phyloP scores from a whole-genome alignment of 2,329 filamentous ascomycete genomes.

The Exophiala calicioides region DNA sequence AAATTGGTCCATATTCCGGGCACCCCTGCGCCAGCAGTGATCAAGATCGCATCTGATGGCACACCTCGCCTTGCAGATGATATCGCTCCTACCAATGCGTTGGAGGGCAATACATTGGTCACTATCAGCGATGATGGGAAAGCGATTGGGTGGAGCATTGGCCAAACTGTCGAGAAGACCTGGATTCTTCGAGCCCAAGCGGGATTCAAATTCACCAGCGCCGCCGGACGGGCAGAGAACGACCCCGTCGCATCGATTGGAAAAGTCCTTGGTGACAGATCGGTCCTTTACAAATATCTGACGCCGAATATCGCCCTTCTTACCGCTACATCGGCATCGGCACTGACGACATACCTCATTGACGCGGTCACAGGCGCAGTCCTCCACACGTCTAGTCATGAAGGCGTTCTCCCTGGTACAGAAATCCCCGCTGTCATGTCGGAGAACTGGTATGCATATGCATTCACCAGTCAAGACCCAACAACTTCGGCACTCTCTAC shows the following conservation, averaged over 20 bases:
- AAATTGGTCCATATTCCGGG: slow-evolving; percentile 26
- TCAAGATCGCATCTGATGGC: slow-evolving; percentile 42
- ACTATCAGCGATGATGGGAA: slow-evolving; percentile 44
- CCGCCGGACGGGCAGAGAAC: slow-evolving; percentile 69
- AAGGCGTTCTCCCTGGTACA: slow-evolving; percentile 71
- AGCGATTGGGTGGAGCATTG: slow-evolving; percentile 45
- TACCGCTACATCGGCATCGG: slow-evolving; percentile 64
- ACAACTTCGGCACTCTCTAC: slow-evolving; percentile 69
- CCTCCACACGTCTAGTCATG: slow-evolving; percentile 69
- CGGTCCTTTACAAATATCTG: slow-evolving; percentile 96
- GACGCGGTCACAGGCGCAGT: slow-evolving; percentile 84
- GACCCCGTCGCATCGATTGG: slow-evolving; percentile 95
- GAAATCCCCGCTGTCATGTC: slow-evolving; percentile 76
- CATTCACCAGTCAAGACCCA: slow-evolving; percentile 58
- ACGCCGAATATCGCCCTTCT: slow-evolving; percentile 83
- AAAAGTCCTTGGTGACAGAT: slow-evolving; percentile 84
- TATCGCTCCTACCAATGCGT: slow-evolving; percentile 28
- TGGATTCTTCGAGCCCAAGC: slow-evolving; percentile 74
- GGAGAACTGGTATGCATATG: slow-evolving; percentile 95
- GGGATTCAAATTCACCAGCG: slow-evolving; percentile 67
- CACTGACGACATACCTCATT: slow-evolving; percentile 73
- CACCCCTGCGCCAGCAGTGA: slow-evolving; percentile 28
- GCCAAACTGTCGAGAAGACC: slow-evolving; percentile 44
- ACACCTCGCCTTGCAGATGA: slow-evolving; percentile 34
- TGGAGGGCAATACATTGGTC: slow-evolving; percentile 42